Conservation (phyloP, 208 protist genomes). For the Leptomonas pyrrhocoris region DNA sequence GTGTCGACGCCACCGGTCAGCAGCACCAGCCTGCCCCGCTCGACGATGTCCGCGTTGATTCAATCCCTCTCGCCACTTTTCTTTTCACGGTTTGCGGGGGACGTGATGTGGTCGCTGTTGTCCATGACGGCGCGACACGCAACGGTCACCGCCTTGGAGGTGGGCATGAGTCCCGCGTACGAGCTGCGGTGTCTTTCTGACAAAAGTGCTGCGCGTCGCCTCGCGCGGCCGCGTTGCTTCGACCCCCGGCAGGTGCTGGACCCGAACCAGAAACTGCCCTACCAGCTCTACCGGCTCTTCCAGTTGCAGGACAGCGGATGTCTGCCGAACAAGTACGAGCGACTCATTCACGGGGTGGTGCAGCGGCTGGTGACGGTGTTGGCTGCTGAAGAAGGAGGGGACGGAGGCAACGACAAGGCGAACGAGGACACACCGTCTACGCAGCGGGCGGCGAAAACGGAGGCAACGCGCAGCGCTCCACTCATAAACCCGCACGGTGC, state of each 20-base stretch:
- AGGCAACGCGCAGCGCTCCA: too few species aligned
- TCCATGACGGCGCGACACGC: slow-evolving; percentile 19
- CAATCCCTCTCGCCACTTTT: slow-evolving; percentile 27
- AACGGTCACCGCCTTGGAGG: slow-evolving; percentile 32
- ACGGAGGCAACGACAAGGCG: background rate
- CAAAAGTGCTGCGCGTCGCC: background rate
- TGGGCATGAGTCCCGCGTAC: slow-evolving; percentile 37
- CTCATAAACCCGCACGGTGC: too few species aligned
- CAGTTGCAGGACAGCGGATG: slow-evolving; percentile 30
- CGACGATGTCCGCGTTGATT: slow-evolving; percentile 22
- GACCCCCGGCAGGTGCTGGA: slow-evolving; percentile 36
- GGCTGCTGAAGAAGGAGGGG: slow-evolving; percentile 11
- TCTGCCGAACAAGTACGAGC: slow-evolving; percentile 29
- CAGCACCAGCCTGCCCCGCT: slow-evolving; percentile 26
- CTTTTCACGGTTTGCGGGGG: slow-evolving; percentile 30
- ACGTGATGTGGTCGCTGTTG: slow-evolving; percentile 36
- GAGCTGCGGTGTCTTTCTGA: slow-evolving; percentile 5
- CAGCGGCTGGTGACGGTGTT: slow-evolving; percentile 28
- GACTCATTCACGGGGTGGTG: slow-evolving; percentile 31
- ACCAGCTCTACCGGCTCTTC: slow-evolving; percentile 31
- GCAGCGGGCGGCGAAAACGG: background rate
- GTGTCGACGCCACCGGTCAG: slow-evolving; percentile 21
- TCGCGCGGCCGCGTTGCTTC: slow-evolving; percentile 1
- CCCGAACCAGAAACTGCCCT: slow-evolving; percentile 17
- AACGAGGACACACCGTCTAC: background rate